Evolutionary conservation across 306 rosid species (phyloP).

Genomic region (Rosa persica): DNA sequence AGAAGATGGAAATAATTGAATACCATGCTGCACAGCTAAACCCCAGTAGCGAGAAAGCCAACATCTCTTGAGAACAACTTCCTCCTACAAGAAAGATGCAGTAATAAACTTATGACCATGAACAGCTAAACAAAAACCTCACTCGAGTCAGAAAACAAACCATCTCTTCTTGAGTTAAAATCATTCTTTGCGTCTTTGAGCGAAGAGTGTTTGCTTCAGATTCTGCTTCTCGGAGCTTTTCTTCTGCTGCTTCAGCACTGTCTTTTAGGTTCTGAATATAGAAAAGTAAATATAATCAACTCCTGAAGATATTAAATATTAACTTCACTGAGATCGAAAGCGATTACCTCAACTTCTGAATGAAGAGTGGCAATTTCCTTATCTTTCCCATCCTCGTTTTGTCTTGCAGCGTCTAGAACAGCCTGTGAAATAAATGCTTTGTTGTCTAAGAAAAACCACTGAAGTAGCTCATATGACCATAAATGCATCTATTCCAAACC

Average conservation of each 20-base stretch:
- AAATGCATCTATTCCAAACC: background rate
- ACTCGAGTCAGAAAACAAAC: slow-evolving; percentile 47
- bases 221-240: slow-evolving; percentile 85
- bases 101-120: slow-evolving; percentile 11
- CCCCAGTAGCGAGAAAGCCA: slow-evolving; percentile 99
- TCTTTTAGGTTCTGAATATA: slow-evolving; percentile 69
- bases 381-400: slow-evolving; percentile 69
- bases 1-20: slow-evolving; percentile 26
- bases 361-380: slow-evolving; percentile 78
- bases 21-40: slow-evolving; percentile 88
- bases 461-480: background rate
- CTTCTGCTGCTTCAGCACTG: slow-evolving; percentile 68
- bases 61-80: slow-evolving; percentile 96
- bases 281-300: slow-evolving; percentile 17
- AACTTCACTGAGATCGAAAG: slow-evolving; percentile 18
- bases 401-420: slow-evolving; percentile 92
- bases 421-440: slow-evolving; percentile 53
- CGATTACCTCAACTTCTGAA: slow-evolving; percentile 73
- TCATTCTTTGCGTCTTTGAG: slow-evolving; percentile 91
- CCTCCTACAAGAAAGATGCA: slow-evolving; percentile 61
- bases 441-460: slow-evolving; percentile 28
- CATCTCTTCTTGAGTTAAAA: slow-evolving; percentile 99
- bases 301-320: slow-evolving; percentile 19
- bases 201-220: slow-evolving; percentile 88
- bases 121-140: slow-evolving; percentile 8